Evolutionary conservation across 805 yeast genomes (phyloP), one percentile per base, ranked within the genome.

Genomic region (Lachancea kluyveri): DNA sequence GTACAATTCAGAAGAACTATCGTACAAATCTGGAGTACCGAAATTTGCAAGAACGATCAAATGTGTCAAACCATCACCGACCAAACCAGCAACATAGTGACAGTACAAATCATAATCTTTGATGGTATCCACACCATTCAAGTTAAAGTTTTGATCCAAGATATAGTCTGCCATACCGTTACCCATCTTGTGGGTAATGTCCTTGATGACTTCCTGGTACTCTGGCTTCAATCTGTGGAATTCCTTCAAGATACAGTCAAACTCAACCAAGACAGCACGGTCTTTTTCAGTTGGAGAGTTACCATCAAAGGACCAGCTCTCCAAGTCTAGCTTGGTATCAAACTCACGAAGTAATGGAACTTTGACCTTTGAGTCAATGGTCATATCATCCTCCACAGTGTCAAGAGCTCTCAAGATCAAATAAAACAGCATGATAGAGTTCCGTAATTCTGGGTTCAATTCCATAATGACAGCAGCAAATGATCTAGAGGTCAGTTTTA

Each of bases 81-180:
- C 97, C 32, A 92, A 68, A 2, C 98, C 99, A 2, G 99, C 98
- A 37, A 92, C 99, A 52, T 88, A 85, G 61, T 88, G 88, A 61
- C 99, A 92, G 65, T 92, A 92, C 40, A 80, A 67, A 54, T 92
- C 88, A 55, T 82, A 92, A 52, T 87, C 97, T 39, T 71, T 66
- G 26, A 83, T 56, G 1, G 96, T 85, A 29, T 64, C 65, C 28
- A 92, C 78, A 2, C 97, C 97, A 40, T 75, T 74, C 43, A 72
- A 54, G 56, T 85, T 86, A 64, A 84, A 84, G 41, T 79, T 70
- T 31, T 81, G 92, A 50, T 80, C 77, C 47, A 71, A 65, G 33
- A 83, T 77, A 60, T 88, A 92, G 52, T 85, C 87, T 19, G 97
- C 97, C 98, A 92, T 92, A 35, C 98, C 98, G 45, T 84, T 77